Evolutionary conservation across 441 rosid genomes (phyloP), one percentile per base, ranked within the genome.

Genomic region (Lepidium campestre): DNA sequence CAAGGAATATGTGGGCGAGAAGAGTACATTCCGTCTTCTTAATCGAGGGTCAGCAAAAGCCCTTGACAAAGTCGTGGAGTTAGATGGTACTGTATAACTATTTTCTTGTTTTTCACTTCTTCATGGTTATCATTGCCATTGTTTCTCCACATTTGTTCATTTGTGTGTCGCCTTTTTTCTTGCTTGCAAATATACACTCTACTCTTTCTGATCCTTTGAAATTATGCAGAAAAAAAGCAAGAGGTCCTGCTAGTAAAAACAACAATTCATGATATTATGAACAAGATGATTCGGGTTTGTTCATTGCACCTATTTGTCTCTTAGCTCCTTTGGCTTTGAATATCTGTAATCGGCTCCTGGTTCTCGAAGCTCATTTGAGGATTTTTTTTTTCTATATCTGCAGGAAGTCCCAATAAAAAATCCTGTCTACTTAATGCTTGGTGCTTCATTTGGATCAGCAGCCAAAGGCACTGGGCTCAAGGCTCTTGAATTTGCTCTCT

Each of bases 1-100:
- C 64, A 59, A 80, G 35, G 78, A 84, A 62, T 68, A 84, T 66
- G 89, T 80, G 29, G 89, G 86, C 56, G 81, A 79, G 80, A 94
- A 89, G 79, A 86, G 97, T 56, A 80, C 89, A 66, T 91, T 91
- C 65, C 94, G 93, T 36, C 97, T 94, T 82, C 98, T 94, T 73
- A 94, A 88, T 60, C 78, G 98, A 75, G 98, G 97, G 59, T 88
- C 98, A 74, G 96, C 99, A 50, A 91, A 94, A 90, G 98, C 99
- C 65, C 96, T 89, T 44, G 99, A 94, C 77, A 91, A 94, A 82
- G 98, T 94, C 71, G 94, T 87, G 56, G 99, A 91, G 75, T 85
- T 94, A 65, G 98, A 91, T 78, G 96, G 99, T 94, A 88, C 65
- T 60, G 60, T 17, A 60, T 34, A 47, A 57, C 15, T 41, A 11